Conservation (phyloP, 805 yeast genomes). For the Schizosaccharomyces octosporus region DNA sequence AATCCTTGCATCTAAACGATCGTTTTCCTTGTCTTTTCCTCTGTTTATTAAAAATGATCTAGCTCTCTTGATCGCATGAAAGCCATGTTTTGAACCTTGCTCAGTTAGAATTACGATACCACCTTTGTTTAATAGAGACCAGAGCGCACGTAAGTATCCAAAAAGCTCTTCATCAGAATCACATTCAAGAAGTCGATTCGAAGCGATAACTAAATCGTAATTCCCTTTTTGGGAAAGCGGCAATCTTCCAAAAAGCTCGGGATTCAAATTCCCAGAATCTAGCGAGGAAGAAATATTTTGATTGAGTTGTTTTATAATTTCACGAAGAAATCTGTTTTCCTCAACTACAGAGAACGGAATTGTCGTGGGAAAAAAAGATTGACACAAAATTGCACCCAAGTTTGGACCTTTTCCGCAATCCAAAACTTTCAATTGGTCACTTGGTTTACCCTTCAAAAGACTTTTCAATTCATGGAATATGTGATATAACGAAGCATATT, state of each 20-base stretch:
- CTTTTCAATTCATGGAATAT: background rate
- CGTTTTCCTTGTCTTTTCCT: background rate
- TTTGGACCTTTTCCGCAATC: background rate
- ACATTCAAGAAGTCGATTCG: background rate
- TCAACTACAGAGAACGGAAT: background rate
- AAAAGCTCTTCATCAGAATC: background rate
- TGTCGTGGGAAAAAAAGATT: background rate
- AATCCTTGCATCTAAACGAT: background rate
- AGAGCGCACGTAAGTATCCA: background rate
- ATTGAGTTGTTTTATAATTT: background rate
- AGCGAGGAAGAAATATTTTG: background rate
- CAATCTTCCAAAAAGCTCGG: background rate
- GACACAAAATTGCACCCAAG: background rate
- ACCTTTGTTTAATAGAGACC: background rate
- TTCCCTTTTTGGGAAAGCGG: background rate
- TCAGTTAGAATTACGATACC: background rate
- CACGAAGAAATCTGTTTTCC: background rate
- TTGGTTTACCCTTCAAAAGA: background rate
- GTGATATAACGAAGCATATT: background rate
- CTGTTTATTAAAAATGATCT: background rate
- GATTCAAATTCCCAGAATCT: too few species aligned
- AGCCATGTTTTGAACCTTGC: background rate
- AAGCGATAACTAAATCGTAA: background rate
- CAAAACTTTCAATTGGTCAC: background rate
- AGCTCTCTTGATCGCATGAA: background rate